Evolutionary conservation across 345 rosid genomes (phyloP), one percentile per base, ranked within the genome.

Genomic region (Citrus maxima): DNA sequence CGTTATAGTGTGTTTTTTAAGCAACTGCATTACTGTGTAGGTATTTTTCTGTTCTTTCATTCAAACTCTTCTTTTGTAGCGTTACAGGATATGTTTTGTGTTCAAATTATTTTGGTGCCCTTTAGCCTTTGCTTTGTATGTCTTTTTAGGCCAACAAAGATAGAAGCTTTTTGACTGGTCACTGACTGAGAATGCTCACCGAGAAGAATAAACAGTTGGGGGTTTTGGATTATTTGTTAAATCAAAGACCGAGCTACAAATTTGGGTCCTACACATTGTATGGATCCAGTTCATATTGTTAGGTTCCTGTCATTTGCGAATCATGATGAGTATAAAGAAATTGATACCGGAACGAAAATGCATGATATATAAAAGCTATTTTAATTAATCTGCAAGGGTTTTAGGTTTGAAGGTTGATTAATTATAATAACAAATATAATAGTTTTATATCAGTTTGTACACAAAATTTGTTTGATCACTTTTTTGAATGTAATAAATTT

Each of bases 141-240:
- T 85, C 90, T 88, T 88, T 90, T 90, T 80, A 87, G 87, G 86
- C 87, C 79, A 85, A 74, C 80, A 84, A 88, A 86, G 90, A 82
- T 75, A 65, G 37, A 82, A 77, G 79, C 89, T 88, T 88, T 90
- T 90, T 90, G 91, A 90, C 91, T 75, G 84, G 82, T 40, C 72
- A 59, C 80, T 28, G 40, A 71, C 54, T 72, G 24, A 79, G 67
- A 60, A 61, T 66, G 66, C 75, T 75, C 72, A 69, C 74, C 55
- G 42, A 49, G 79, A 86, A 78, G 83, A 82, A 79, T 82, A 77
- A 80, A 80, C 83, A 72, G 82, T 78, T 38, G 32, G 21, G 68
- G 55, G 63, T 78, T 82, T 84, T 82, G 83, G 79, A 84, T 83
- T 85, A 66, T 80, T 79, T 83, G 79, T 55, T 54, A 18, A 63